Evolutionary conservation across 345 rosid genomes (phyloP).

Genomic region (Lepidium aucheri): DNA sequence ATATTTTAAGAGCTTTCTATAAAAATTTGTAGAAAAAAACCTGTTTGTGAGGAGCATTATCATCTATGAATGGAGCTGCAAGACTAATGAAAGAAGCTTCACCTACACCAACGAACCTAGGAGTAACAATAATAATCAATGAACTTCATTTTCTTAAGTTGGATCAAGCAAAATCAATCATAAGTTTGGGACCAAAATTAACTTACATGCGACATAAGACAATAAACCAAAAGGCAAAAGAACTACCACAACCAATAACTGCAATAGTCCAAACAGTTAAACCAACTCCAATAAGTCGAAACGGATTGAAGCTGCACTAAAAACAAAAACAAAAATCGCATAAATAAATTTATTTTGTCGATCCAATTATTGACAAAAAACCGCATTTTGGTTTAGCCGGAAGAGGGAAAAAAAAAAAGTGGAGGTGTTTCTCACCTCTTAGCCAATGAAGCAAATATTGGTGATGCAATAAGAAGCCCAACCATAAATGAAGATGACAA

Average conservation of each 20-base stretch:
- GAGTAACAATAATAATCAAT: neutral
- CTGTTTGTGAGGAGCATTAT: conserved; percentile 76
- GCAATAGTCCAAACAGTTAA: conserved; percentile 87
- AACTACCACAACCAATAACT: conserved; percentile 67
- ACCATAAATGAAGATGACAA: conserved; percentile 94
- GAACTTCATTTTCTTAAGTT: neutral
- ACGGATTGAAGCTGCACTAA: conserved; percentile 68
- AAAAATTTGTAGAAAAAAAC: conserved; percentile 17
- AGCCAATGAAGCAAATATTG: conserved; percentile 81
- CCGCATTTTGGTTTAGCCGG: neutral
- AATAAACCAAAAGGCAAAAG: conserved; percentile 77
- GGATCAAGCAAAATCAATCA: neutral
- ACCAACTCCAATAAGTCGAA: conserved; percentile 88
- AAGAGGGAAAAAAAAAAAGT: neutral
- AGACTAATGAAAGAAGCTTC: conserved; percentile 98
- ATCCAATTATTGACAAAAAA: too few relatives aligned
- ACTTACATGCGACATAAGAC: conserved; percentile 80
- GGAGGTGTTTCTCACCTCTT: conserved; percentile 47
- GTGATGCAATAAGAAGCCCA: conserved; percentile 83
- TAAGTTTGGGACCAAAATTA: neutral
- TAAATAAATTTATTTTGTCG: neutral
- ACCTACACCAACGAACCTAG: conserved; percentile 95
- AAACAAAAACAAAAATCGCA: neutral
- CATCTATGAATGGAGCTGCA: conserved; percentile 97
- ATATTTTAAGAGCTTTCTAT: too few relatives aligned